Evolutionary conservation across 179 eudicot species (phyloP), one percentile per base, ranked within the genome.

Genomic region (Monotropa hypopitys): DNA sequence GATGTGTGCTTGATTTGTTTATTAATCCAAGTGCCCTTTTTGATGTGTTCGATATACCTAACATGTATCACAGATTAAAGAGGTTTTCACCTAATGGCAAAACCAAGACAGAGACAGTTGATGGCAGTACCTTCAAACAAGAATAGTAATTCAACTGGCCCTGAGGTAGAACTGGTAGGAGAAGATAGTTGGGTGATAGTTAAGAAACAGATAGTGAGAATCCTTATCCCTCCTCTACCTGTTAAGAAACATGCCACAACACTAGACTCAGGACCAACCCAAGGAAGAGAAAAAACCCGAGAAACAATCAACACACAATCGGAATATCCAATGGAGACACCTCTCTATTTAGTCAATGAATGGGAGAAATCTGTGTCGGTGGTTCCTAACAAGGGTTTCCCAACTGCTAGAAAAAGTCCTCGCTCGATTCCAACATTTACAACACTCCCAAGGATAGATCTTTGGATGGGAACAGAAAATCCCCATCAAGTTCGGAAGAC

Each of bases 101-200:
- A 81, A 80, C 68, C 85, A 77, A 89, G 83, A 45, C 80, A 46
- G 63, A 87, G 80, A 61, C 81, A 75, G 56, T 45, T 75, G 51
- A 68, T 78, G 63, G 73, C 68, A 74, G 67, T 70, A 32, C 80
- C 76, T 73, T 68, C 76, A 62, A 84, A 82, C 21, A 82, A 76
- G 75, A 71, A 71, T 30, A 67, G 50, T 62, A 85, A 46, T 77
- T 80, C 75, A 69, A 70, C 42, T 79, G 76, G 50, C 74, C 65
- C 43, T 15, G 77, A 72, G 21, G 49, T 59, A 20, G 84, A 81
- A 49, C 66, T 70, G 38, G 54, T 68, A 12, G 88, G 42, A 56
- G 92, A 90, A 68, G 90, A 88, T 81, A 81, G 83, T 59, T 94
- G 98, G 98, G 85, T 89, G 54, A 42, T 91, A n/a, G 95, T 94